Evolutionary conservation across 1,284 basidiomycete genomes (phyloP).

Genomic region (Lentinula novae-zelandiae): DNA sequence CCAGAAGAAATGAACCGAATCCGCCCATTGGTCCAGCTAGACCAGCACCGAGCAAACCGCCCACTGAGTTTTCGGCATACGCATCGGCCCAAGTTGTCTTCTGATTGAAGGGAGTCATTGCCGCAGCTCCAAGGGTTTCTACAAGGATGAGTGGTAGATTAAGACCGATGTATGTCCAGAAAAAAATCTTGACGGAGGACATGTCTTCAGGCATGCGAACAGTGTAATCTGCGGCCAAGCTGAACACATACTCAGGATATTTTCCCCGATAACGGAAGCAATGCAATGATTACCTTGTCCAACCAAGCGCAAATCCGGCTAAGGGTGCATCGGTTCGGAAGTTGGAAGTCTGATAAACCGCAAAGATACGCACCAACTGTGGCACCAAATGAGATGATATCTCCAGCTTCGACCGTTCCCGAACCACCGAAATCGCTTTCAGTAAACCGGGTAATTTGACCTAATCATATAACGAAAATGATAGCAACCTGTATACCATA

Average conservation of each 20-base stretch:
- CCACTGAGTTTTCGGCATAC: constrained; percentile 61
- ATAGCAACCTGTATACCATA: background rate
- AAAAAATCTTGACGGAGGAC: constrained; percentile 52
- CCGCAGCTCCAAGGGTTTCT: constrained; percentile 76
- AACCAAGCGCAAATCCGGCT: constrained; percentile 6
- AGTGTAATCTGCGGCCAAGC: constrained; percentile 29
- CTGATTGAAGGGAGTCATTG: constrained; percentile 50
- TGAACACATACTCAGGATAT: constrained; percentile 21
- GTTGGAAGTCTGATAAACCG: background rate
- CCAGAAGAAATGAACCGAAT: constrained; percentile 86
- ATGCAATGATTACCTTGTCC: background rate
- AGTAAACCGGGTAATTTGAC: constrained; percentile 1
- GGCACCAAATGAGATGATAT: background rate
- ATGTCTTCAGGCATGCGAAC: constrained; percentile 5
- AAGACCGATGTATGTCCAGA: constrained; percentile 73
- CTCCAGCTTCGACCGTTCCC: background rate
- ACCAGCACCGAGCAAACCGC: constrained; percentile 75
- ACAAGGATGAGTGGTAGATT: constrained; percentile 54
- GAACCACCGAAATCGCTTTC: constrained; percentile 4
- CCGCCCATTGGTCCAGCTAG: constrained; percentile 59
- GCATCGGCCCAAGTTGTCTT: constrained; percentile 68
- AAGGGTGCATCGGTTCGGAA: background rate
- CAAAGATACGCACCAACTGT: background rate
- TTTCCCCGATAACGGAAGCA: background rate
- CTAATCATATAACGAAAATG: constrained; percentile 1